These are phyloP conservation scores for Whalleya microplaca DNA, from an alignment of 2,329 filamentous ascomycete species.

Conservation along the genomic window DNA sequence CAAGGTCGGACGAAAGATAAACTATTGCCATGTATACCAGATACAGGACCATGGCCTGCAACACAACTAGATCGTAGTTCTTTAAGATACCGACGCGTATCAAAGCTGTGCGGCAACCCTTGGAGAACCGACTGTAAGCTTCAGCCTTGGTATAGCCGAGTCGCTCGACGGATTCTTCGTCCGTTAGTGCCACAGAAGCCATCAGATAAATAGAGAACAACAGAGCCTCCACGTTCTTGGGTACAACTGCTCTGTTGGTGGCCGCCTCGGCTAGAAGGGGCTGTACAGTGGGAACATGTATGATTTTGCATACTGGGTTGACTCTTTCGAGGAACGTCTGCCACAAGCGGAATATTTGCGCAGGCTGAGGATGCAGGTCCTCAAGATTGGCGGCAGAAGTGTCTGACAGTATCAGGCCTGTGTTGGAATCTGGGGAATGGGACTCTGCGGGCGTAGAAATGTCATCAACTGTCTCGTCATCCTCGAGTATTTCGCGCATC, in stretches of 20 bases:
- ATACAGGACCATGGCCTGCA: slow-evolving; percentile 64
- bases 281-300: slow-evolving; percentile 73
- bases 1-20: background rate
- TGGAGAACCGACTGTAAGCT: slow-evolving; percentile 55
- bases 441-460: slow-evolving; percentile 47
- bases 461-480: slow-evolving; percentile 53
- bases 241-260: slow-evolving; percentile 57
- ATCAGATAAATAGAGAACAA: slow-evolving; percentile 69
- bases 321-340: slow-evolving; percentile 75
- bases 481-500: slow-evolving; percentile 63
- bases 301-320: slow-evolving; percentile 61
- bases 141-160: slow-evolving; percentile 54
- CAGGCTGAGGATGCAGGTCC: slow-evolving; percentile 65
- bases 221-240: slow-evolving; percentile 62
- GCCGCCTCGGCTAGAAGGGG: slow-evolving; percentile 66
- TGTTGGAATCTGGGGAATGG: slow-evolving; percentile 55
- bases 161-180: slow-evolving; percentile 58
- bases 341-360: slow-evolving; percentile 73
- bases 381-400: slow-evolving; percentile 45
- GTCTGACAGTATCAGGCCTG: slow-evolving; percentile 54
- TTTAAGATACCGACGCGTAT: slow-evolving; percentile 60
- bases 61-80: slow-evolving; percentile 58
- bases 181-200: slow-evolving; percentile 58
- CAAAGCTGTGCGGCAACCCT: slow-evolving; percentile 54
- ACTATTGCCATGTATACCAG: slow-evolving; percentile 44